These are phyloP conservation scores for Letharia columbiana DNA, from an alignment of 495 filamentous ascomycete species.

Conservation along the genomic window DNA sequence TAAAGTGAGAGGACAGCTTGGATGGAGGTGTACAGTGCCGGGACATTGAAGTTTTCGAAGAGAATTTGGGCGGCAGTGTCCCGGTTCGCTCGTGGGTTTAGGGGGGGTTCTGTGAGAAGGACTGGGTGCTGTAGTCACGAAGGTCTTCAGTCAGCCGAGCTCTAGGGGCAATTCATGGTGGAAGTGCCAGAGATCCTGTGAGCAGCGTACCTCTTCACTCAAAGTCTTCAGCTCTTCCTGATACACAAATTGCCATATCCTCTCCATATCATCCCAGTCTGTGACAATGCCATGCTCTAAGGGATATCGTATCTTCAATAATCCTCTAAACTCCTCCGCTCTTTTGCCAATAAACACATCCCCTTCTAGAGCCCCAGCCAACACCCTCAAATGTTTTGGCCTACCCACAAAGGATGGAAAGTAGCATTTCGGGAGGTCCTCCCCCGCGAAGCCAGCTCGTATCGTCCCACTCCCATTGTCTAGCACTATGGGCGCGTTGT, in stretches of 20 bases:
- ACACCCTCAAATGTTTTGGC: slow-evolving; percentile 91
- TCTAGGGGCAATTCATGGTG: background rate
- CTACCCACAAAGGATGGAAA: slow-evolving; percentile 98
- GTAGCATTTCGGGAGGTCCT: slow-evolving; percentile 89
- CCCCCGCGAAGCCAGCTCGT: slow-evolving; percentile 90
- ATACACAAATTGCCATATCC: slow-evolving; percentile 90
- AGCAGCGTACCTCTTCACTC: slow-evolving; percentile 74
- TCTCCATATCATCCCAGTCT: slow-evolving; percentile 99
- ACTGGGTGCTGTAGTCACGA: slow-evolving; percentile 65
- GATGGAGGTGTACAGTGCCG: slow-evolving; percentile 91
- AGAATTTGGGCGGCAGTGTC: slow-evolving; percentile 96
- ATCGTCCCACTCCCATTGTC: slow-evolving; percentile 99
- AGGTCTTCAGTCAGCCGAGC: slow-evolving; percentile 2
- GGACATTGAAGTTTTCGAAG: slow-evolving; percentile 98
- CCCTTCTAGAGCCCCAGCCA: slow-evolving; percentile 91
- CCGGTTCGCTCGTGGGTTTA: slow-evolving; percentile 92
- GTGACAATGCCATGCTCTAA: slow-evolving; percentile 98
- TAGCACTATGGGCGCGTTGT: slow-evolving; percentile 95
- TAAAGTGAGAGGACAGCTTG: slow-evolving; percentile 96
- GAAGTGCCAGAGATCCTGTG: background rate
- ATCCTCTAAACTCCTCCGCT: slow-evolving; percentile 83
- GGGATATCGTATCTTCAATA: slow-evolving; percentile 91
- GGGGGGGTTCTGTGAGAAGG: slow-evolving; percentile 88
- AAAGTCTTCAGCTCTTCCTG: slow-evolving; percentile 82
- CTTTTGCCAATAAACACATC: slow-evolving; percentile 94